Conservation (phyloP, 805 yeast genomes). For the Metschnikowia rubicola region DNA sequence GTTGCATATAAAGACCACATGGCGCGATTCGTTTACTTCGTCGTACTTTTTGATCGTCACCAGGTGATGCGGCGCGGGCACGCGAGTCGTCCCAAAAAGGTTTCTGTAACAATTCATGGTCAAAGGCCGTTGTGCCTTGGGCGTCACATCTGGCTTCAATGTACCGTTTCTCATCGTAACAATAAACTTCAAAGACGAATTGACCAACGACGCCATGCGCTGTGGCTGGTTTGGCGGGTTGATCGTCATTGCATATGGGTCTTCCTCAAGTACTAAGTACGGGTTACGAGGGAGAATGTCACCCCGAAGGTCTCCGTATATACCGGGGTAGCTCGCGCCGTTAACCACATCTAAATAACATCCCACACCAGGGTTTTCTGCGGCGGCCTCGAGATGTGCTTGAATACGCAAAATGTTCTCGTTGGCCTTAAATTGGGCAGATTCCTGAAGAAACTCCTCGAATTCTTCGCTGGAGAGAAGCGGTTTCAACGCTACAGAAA, state of each 20-base stretch:
- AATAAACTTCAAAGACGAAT: conserved; percentile 65
- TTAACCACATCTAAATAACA: conserved; percentile 56
- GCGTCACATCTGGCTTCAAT: conserved; percentile 56
- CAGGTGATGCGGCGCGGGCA: conserved; percentile 33
- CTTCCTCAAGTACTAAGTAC: conserved; percentile 68
- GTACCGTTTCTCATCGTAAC: conserved; percentile 52
- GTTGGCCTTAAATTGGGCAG: conserved; percentile 45
- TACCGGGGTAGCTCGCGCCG: conserved; percentile 49
- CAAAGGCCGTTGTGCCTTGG: conserved; percentile 47
- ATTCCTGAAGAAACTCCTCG: conserved; percentile 37
- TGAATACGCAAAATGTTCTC: conserved; percentile 47
- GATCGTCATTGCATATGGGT: conserved; percentile 54
- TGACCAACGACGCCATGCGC: conserved; percentile 62
- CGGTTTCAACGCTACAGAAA: conserved; percentile 58
- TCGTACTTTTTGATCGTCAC: conserved; percentile 36
- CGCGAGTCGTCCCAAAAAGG: conserved; percentile 66
- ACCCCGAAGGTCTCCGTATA: conserved; percentile 61
- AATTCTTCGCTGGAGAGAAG: conserved; percentile 53
- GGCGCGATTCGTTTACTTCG: conserved; percentile 39
- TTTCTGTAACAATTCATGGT: conserved; percentile 68
- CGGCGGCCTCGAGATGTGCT: conserved; percentile 47
- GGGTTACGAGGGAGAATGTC: conserved; percentile 77
- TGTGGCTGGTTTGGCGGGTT: conserved; percentile 65
- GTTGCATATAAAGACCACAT: conserved; percentile 47
- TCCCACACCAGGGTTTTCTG: conserved; percentile 31